Percentiles rank a stretch among this genome's conserved stretches.
phyloP scores from a whole-genome alignment of 2,329 filamentous ascomycete species.

The Coniochaeta sp. region DNA sequence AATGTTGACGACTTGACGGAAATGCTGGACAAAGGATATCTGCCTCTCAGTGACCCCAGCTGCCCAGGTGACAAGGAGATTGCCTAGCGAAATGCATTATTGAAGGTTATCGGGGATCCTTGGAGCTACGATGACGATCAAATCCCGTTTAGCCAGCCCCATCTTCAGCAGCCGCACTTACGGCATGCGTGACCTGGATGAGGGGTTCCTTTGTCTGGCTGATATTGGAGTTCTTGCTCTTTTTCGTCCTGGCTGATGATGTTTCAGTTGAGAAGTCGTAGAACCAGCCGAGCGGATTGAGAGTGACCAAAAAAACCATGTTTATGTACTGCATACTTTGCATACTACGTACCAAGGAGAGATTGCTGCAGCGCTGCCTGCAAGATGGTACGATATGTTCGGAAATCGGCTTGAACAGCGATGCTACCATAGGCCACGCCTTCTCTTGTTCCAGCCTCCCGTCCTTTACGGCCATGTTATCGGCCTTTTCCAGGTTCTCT shows the following conservation, averaged over 20 bases:
- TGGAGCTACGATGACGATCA: neutral
- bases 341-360: neutral
- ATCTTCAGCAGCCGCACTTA: neutral
- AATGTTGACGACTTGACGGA: neutral
- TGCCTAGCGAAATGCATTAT: neutral
- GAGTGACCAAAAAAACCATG: too few species aligned
- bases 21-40: neutral
- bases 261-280: neutral
- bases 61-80: neutral
- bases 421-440: neutral
- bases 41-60: neutral
- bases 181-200: neutral
- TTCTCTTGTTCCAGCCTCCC: neutral
- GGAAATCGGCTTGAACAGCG: neutral
- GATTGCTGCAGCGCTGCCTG: neutral
- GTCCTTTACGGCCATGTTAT: neutral
- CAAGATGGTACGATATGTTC: neutral
- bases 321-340: neutral
- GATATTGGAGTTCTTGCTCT: neutral
- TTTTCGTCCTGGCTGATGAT: neutral
- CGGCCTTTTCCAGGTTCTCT: neutral
- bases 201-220: neutral
- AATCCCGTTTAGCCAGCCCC: neutral
- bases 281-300: neutral
- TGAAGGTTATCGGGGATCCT: neutral